Base-by-base conservation (phyloP, 805 yeast species). In the Metschnikowia anglica region DNA sequence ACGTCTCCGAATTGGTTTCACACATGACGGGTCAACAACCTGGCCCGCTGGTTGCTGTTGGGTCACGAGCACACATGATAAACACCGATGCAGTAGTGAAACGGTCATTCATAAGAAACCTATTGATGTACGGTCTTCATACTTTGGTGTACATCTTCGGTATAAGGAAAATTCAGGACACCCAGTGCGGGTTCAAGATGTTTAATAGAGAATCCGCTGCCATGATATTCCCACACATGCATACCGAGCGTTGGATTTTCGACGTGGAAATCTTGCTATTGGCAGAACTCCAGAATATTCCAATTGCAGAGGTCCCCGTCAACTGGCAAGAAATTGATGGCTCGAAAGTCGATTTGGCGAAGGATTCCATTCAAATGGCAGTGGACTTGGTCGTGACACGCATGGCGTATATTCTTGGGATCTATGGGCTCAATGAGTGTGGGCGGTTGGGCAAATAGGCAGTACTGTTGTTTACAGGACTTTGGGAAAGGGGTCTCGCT, bases 281-380 rank as follows among this genome's bases (percentile, higher is more conserved):
- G 46, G 97, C 90, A 1, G 77, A 80, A 52, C 72, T 86, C 48
- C 88, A 88, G 60, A 54, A 65, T 0, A 81, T 91, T 29, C 73
- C 76, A 3, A 73, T 90, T 35, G 68, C 65, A 39, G 99, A 93
- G 67, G 78, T 90, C 15, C 81, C 97, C 8, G 88, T 93, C 29
- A 85, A 85, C 47, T 93, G 99, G 99, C 96, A 89, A 64, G 99
- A 93, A 65, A 93, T 93, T 34, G 95, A 79, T 54, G 99, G 99
- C 0, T 86, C 96, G 32, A 93, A 93, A 65, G 85, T 93, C 64
- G 97, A 84, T 56, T 73, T 93, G 46, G 97, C 97, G 7, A 75
- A 85, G 51, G 99, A 91, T 63, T 82, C 91, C 43, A 79, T 93
- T 47, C 80, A 77, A 45, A 93, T 93, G 99, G 98, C 98, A 12